Evolutionary conservation across 1,284 basidiomycete species (phyloP).

Genomic region (Pseudozyma flocculosa): DNA sequence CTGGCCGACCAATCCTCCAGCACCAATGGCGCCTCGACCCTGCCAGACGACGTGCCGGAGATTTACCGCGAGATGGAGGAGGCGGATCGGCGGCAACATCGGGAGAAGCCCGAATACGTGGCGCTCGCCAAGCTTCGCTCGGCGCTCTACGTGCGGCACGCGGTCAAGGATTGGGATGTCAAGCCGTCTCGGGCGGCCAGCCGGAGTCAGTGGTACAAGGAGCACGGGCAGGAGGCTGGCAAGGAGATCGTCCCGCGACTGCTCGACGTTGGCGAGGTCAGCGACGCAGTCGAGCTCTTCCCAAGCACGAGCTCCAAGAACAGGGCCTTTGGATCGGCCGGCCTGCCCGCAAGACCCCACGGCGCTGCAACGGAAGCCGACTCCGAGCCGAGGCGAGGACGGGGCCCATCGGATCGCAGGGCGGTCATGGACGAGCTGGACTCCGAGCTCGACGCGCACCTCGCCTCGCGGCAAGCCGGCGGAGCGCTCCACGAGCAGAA

Average conservation of each 20-base stretch:
- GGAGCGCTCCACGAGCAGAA: not conserved
- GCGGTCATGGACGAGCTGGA: conserved; percentile 28
- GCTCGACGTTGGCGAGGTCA: conserved; percentile 41
- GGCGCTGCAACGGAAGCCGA: not conserved
- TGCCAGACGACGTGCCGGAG: conserved; percentile 48
- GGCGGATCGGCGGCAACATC: conserved; percentile 23
- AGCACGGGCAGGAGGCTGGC: conserved; percentile 52
- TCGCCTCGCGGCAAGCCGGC: conserved; percentile 2
- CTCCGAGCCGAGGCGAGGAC: conserved; percentile 1
- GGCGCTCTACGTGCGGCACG: conserved; percentile 42
- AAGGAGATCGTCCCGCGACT: conserved; percentile 52
- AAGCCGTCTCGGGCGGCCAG: conserved; percentile 40
- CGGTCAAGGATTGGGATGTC: conserved; percentile 41
- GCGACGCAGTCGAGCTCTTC: conserved; percentile 30
- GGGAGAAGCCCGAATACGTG: conserved; percentile 14
- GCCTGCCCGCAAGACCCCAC: not conserved
- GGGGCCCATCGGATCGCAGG: conserved; percentile 2
- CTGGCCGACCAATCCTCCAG: conserved; percentile 5
- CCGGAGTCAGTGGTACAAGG: conserved; percentile 50
- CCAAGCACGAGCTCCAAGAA: conserved; percentile 1
- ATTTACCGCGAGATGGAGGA: conserved; percentile 55
- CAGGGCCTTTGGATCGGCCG: too few relatives aligned
- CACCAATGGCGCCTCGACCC: conserved; percentile 5
- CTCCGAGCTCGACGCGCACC: conserved; percentile 21
- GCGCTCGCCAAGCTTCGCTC: conserved; percentile 29